Evolutionary conservation across 257 asterid species (phyloP), one percentile per base, ranked within the genome.

Genomic region (Euphrasia confusa): DNA sequence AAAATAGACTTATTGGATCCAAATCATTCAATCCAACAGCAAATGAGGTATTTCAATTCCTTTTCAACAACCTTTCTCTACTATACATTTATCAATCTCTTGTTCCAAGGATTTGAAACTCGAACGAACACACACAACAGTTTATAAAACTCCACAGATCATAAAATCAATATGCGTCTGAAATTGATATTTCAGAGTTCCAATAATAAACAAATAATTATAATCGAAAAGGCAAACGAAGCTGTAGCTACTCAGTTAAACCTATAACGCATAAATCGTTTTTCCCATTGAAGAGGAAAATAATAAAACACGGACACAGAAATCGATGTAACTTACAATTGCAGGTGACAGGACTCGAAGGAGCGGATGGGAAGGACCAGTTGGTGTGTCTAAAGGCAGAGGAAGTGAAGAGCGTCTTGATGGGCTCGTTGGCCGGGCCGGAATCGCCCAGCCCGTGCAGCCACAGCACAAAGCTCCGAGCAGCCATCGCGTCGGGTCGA

Each of bases 281-380:
- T 33, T 33, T 6, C 39, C 39, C 8, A 5, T 5, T 33, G 7
- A 5, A n/a, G 1, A 60, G 5, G 7, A 15, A 49, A 17, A 62
- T 52, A 0, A 48, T 11, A 47, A 14, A 13, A 13, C 17, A 48
- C 5, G 2, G 17, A 13, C 5, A 48, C 4, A 6, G 24, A 2
- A 14, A 0, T 3, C 21, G 7, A n/a, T 0, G n/a, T 9, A 61
- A 84, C 96, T 80, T 66, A 93, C 97, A 64, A 58, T 93, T 93
- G 72, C 97, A 87, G 56, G 94, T 83, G 80, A 93, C 99, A 0
- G 97, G 97, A 60, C 69, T 86, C 9, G 76, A 68, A 64, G 99
- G 94, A n/a, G 99, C 99, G 27, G 99, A 93, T 71, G 99, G 99
- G 73, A 93, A 93, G 28, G 91, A 70, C 99, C 99, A 93, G 32